Base-by-base conservation (phyloP, 225 moss, liverwort and hornwort genomes). In the Takakia lepidozioides region DNA sequence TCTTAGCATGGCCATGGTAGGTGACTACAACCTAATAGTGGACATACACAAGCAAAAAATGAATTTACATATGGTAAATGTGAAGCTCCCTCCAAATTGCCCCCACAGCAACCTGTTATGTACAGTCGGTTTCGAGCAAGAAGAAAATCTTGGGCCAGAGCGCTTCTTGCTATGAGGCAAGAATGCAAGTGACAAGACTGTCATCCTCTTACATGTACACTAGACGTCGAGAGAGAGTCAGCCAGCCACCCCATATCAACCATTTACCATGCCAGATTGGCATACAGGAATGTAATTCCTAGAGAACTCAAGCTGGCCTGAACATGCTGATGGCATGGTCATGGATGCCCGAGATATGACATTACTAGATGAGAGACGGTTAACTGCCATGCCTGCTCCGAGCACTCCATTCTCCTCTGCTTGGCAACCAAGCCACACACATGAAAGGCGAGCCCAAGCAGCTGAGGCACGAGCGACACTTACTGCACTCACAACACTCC, bases 261-360 rank as follows among this genome's bases (percentile, higher is more conserved):
- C 88, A 38, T 83, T 93, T 49, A 93, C 93, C 88, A 93, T 81
- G 60, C 93, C 85, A 23, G 93, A 85, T 67, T 78, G 93, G 63
- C 83, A 85, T 37, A 93, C 66, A 46, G 88, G 71, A 46, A 93
- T 72, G 60, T 68, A 85, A 48, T 82, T 71, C 49, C 81, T 75
- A 32, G 83, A 72, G 50, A 85, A 79, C 38, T 85, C 80, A 14
- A 88, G 65, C 29, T 71, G 85, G 48, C 85, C 75, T 13, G 68
- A 64, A 60, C 80, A 74, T 25, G 76, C 49, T 15, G 78, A 63
- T 19, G 82, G 76, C 15, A 70, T 69, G 23, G 70, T 53, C 42
- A 80, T 47, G 40, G 88, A 64, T 39, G 69, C 60, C 40, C 62
- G 64, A 5, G 72, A 54, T 10, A 85, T 83, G 19, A 78, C 84